Conservation (phyloP, 192 early-diverging fungal species). For the Rhizophagus prolifer region DNA sequence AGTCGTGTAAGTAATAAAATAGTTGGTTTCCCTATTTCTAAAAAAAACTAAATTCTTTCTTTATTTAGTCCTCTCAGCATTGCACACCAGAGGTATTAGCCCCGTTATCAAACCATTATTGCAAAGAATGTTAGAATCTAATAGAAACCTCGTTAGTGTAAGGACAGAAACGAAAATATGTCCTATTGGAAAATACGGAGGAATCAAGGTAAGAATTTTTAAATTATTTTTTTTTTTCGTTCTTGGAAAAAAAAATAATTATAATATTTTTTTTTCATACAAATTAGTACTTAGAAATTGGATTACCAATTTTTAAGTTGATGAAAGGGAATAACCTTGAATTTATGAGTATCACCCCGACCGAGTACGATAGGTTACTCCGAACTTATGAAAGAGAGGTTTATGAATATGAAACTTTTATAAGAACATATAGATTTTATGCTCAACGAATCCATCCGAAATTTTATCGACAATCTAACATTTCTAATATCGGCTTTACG, state of each 20-base stretch:
- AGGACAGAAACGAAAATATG: not conserved
- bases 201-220: not conserved
- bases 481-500: too few species aligned
- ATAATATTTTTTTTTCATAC: not conserved
- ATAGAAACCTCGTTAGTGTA: not conserved
- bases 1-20: not conserved
- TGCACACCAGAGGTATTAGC: constrained; percentile 1
- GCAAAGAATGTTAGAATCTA: not conserved
- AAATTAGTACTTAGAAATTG: not conserved
- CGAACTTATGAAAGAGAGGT: not conserved
- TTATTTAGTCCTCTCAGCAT: not conserved
- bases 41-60: not conserved
- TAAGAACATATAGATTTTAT: not conserved
- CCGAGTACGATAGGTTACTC: not conserved
- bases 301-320: not conserved
- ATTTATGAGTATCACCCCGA: not conserved
- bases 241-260: not conserved
- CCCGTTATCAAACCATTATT: not conserved
- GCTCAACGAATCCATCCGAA: not conserved
- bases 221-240: not conserved
- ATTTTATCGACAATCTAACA: too few species aligned
- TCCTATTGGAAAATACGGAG: not conserved
- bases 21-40: not conserved
- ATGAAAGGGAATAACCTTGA: not conserved
- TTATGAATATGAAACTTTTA: not conserved